phyloP scores from a whole-genome alignment of 352 stramenopile species.

The Lagenidium giganteum region DNA sequence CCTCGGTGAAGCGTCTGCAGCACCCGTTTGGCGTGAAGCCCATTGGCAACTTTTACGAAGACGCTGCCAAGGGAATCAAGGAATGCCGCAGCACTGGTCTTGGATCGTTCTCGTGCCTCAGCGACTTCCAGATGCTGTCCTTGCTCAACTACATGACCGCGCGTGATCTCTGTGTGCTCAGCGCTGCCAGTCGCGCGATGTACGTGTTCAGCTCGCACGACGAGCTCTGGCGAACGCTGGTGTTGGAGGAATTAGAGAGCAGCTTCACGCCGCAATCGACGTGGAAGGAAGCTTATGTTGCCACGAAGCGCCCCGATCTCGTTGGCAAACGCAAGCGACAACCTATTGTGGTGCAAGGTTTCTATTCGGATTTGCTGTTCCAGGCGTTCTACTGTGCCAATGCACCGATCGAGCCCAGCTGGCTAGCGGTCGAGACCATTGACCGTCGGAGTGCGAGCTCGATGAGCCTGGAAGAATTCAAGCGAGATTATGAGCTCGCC shows the following conservation, averaged over 20 bases:
- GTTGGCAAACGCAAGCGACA: conserved; percentile 2
- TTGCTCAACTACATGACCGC: conserved; percentile 60
- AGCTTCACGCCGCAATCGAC: conserved; percentile 42
- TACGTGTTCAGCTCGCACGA: conserved; percentile 77
- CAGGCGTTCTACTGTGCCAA: conserved; percentile 80
- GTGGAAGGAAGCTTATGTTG: conserved; percentile 73
- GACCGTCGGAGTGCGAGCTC: conserved; percentile 43
- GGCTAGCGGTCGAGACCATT: conserved; percentile 72
- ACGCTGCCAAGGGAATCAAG: conserved; percentile 45
- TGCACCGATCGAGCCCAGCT: conserved; percentile 52
- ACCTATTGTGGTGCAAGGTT: conserved; percentile 45
- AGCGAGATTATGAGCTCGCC: conserved; percentile 55
- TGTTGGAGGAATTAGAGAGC: conserved; percentile 72
- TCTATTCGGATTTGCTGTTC: conserved; percentile 88
- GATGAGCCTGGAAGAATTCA: conserved; percentile 57
- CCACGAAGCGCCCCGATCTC: conserved; percentile 29
- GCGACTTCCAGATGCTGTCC: conserved; percentile 60
- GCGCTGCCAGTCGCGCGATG: conserved; percentile 40
- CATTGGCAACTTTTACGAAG: conserved; percentile 75
- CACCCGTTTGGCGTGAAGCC: conserved; percentile 83
- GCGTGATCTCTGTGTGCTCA: conserved; percentile 36
- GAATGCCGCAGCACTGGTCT: conserved; percentile 59
- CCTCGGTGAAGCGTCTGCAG: too few species aligned
- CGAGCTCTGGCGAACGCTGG: conserved; percentile 77
- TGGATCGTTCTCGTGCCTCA: conserved; percentile 38